Conservation (phyloP, 140 eudicot species). For the Erigeron philadelphicus region DNA sequence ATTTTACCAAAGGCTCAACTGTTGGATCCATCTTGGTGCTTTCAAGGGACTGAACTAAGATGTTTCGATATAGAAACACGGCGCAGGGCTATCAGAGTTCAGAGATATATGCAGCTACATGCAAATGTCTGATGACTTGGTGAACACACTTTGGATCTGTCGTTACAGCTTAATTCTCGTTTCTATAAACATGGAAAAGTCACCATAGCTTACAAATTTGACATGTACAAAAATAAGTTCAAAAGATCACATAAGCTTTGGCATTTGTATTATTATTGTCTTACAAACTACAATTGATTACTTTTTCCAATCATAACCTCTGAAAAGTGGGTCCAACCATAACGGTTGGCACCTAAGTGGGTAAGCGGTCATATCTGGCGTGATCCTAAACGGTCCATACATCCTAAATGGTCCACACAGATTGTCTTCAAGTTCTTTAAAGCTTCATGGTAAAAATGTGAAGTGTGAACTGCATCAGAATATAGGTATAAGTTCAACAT, state of each 20-base stretch:
- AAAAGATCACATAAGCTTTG: not conserved
- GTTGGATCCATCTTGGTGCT: too few relatives aligned
- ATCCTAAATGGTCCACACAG: too few relatives aligned
- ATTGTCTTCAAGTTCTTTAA: too few relatives aligned
- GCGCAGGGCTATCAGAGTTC: not conserved
- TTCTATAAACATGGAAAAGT: not conserved
- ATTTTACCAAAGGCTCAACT: too few relatives aligned
- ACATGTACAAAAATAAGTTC: not conserved
- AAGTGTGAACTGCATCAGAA: too few relatives aligned
- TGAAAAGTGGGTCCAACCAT: not conserved
- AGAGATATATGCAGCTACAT: not conserved
- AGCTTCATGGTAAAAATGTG: too few relatives aligned
- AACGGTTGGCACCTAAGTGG: not conserved
- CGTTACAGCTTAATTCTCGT: not conserved
- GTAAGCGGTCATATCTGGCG: too few relatives aligned
- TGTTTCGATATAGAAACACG: too few relatives aligned
- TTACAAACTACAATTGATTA: not conserved
- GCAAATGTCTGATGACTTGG: not conserved
- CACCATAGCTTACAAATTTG: not conserved
- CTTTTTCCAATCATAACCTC: not conserved
- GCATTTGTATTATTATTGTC: not conserved
- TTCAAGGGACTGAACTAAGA: too few relatives aligned
- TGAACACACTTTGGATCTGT: not conserved
- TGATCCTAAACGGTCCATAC: too few relatives aligned
- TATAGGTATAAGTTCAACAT: too few relatives aligned